Evolutionary conservation across 2,329 filamentous ascomycete species (phyloP).

Genomic region (Calonectria pteridis): DNA sequence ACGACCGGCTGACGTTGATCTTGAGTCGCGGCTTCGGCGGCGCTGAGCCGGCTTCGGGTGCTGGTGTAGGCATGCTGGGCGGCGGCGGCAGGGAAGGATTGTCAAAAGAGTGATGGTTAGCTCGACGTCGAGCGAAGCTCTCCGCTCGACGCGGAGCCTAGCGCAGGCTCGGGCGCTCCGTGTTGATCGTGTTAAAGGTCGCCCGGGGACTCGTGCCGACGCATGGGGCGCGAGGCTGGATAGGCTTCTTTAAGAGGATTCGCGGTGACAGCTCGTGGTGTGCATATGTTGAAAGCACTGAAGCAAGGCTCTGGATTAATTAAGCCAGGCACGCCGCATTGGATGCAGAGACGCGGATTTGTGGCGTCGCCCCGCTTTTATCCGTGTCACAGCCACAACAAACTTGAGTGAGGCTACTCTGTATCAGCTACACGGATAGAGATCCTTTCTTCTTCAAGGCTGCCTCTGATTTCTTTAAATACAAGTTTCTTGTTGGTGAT

Average conservation of each 20-base stretch:
- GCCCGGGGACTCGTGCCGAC: not conserved
- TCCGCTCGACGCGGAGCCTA: conserved; percentile 14
- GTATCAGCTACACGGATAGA: not conserved
- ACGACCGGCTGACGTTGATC: conserved; percentile 53
- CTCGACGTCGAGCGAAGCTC: conserved; percentile 17
- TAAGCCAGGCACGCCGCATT: not conserved
- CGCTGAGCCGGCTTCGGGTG: conserved; percentile 39
- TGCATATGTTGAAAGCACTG: not conserved
- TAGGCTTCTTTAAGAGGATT: not conserved
- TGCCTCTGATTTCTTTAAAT: not conserved
- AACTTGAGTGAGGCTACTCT: conserved; percentile 6
- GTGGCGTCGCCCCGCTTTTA: conserved; percentile 26
- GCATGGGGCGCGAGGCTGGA: not conserved
- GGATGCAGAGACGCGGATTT: not conserved
- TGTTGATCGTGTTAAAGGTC: not conserved
- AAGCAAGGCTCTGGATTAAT: not conserved
- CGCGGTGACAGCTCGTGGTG: not conserved
- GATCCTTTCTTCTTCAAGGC: too few relatives aligned
- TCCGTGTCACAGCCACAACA: conserved; percentile 22
- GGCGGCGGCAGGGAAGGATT: conserved; percentile 21
- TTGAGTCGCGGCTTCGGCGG: conserved; percentile 55
- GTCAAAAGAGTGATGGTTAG: not conserved
- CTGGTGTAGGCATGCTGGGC: conserved; percentile 47
- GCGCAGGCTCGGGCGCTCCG: not conserved
- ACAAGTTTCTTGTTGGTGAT: not conserved